These are phyloP conservation scores for Ramaria rubella DNA, from an alignment of 768 basidiomycete genomes.

Conservation along the genomic window DNA sequence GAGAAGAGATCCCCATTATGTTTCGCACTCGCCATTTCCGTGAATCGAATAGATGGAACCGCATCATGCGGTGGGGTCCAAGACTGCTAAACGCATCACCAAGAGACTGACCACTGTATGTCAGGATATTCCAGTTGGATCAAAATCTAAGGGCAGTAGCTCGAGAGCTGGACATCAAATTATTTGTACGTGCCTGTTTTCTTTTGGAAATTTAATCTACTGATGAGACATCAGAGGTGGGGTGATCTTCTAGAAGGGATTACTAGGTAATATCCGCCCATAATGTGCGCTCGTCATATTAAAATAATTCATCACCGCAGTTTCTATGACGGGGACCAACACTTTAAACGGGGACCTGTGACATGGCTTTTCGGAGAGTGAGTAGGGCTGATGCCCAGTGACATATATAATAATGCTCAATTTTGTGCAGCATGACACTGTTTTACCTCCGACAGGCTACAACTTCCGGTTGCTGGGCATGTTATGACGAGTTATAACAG, in stretches of 20 bases:
- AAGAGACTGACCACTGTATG: not conserved
- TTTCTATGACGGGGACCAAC: slow-evolving; percentile 2
- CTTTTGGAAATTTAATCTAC: not conserved
- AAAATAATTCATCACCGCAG: not conserved
- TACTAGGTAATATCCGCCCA: not conserved
- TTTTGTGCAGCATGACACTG: not conserved
- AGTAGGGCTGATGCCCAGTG: not conserved
- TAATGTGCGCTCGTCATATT: not conserved
- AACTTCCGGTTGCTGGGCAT: not conserved
- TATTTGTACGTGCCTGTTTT: not conserved
- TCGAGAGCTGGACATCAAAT: not conserved
- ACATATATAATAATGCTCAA: not conserved
- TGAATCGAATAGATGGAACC: slow-evolving; percentile 2
- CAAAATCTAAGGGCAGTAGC: slow-evolving; percentile 2
- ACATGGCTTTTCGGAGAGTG: slow-evolving; percentile 9
- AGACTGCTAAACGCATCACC: not conserved
- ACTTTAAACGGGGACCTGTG: not conserved
- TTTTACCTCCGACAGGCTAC: slow-evolving; percentile 6
- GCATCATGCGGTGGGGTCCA: not conserved
- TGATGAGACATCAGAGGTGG: not conserved
- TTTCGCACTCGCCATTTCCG: slow-evolving; percentile 11
- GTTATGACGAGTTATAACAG: not conserved
- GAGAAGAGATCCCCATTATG: slow-evolving; percentile 3
- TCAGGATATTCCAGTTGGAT: slow-evolving; percentile 5
- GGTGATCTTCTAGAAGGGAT: slow-evolving; percentile 1